phyloP scores from a whole-genome alignment of 169 alveolate genomes.

The Plasmodium falciparum region DNA sequence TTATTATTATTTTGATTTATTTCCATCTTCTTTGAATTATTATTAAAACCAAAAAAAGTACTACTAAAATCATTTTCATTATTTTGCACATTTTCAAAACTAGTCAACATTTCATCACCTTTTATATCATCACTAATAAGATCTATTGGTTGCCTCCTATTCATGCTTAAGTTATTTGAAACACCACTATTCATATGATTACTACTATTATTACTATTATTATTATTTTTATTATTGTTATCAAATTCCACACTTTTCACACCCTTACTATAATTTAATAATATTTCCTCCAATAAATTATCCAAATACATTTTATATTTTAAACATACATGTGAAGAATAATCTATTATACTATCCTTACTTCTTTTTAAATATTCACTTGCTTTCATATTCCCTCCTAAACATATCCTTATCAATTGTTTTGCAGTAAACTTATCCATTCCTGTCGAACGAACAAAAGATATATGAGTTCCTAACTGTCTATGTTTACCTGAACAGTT shows the following conservation, averaged over 20 bases:
- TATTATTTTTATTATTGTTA: constrained; percentile 6
- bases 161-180: background rate
- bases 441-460: constrained; percentile 94
- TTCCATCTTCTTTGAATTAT: background rate
- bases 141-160: constrained; percentile 25
- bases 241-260: background rate
- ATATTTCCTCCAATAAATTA: constrained; percentile 63
- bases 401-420: constrained; percentile 87
- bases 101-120: constrained; percentile 4
- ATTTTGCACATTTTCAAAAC: background rate
- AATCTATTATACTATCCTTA: constrained; percentile 43
- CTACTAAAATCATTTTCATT: constrained; percentile 8
- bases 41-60: background rate
- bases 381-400: constrained; percentile 85
- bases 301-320: constrained; percentile 74
- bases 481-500: constrained; percentile 96
- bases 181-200: background rate
- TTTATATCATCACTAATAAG: constrained; percentile 49
- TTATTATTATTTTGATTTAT: background rate
- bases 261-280: constrained; percentile 34
- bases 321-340: constrained; percentile 43
- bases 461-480: constrained; percentile 95
- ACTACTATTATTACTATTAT: constrained; percentile 9
- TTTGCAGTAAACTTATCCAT: constrained; percentile 93
- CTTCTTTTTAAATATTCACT: constrained; percentile 66